Evolutionary conservation across 129 eudicot species (phyloP), one percentile per base, ranked within the genome.

Genomic region (Lactuca saligna): DNA sequence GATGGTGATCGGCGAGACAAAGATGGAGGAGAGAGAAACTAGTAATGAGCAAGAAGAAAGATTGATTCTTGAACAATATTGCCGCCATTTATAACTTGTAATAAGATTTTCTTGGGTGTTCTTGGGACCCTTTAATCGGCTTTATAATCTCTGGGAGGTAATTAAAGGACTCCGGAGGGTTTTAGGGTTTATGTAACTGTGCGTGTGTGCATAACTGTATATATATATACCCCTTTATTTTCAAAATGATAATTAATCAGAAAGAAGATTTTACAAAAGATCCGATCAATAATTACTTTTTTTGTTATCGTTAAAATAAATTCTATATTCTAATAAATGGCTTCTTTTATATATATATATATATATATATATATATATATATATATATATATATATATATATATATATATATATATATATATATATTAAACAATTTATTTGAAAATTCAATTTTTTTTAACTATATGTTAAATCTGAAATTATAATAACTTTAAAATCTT

Each of bases 41-140:
- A 15, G 58, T 13, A 63, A 85, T 37, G 72, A 64, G 42, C 79
- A 78, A 48, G 74, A 75, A 57, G 71, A 68, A 74, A 49, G 66
- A 29, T 53, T 8, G 76, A 56, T 66, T 64, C 61, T 78, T 85
- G 86, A 75, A 37, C 7, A 35, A 57, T 12, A 57, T 46, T 66
- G 59, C 35, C 34, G 72, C 72, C 78, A 74, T 74, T 25, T 25
- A 48, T 31, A 39, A 56, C 16, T 54, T 63, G 74, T 69, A 33
- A 38, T 10, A 8, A 0, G 33, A 12, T 42, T 57, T 61, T n/a
- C 17, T 70, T 57, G 37, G 14, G 0, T 58, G 38, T 33, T 33
- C 13, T 55, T 13, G 46, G 12, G 65, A 41, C 12, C 5, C 58
- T 64, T 64, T 16, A n/a, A 54, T 34, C n/a, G 77, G 13, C 4